Conservation (phyloP, 768 basidiomycete species). For the Tubosaeta brunneosetosa region DNA sequence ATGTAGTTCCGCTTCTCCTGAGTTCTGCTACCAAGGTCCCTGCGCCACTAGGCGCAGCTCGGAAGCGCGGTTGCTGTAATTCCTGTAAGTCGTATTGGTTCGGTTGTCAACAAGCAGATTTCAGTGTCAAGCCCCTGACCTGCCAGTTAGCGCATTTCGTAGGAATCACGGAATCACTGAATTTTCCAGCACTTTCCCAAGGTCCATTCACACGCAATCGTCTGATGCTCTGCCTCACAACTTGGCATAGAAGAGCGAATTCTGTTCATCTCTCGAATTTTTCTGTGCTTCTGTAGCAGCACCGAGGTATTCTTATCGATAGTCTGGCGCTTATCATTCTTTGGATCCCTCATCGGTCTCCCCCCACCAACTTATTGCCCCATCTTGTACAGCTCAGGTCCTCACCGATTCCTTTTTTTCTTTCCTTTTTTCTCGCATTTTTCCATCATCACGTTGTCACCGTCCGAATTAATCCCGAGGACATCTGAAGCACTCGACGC, state of each 20-base stretch:
- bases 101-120: background rate
- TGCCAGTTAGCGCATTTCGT: conserved; percentile 1
- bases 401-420: background rate
- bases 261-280: conserved; percentile 18
- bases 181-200: conserved; percentile 11
- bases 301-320: conserved; percentile 20
- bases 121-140: conserved; percentile 1
- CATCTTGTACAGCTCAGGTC: background rate
- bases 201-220: conserved; percentile 16
- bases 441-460: conserved; percentile 1
- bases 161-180: conserved; percentile 14
- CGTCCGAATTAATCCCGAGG: conserved; percentile 4
- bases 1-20: conserved; percentile 1
- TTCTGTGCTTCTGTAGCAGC: conserved; percentile 26
- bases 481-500: conserved; percentile 1
- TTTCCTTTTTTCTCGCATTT: background rate
- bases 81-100: background rate
- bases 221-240: conserved; percentile 13
- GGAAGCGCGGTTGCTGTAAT: background rate
- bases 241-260: conserved; percentile 16
- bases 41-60: conserved; percentile 4
- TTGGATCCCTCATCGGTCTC: background rate
- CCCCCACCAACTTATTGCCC: background rate
- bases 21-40: background rate
- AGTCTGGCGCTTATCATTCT: conserved; percentile 21